A percentile compares a stretch with the other conserved stretches of the same genome.
phyloP scores from a whole-genome alignment of 1,284 basidiomycete genomes.

The Trametes sp. region DNA sequence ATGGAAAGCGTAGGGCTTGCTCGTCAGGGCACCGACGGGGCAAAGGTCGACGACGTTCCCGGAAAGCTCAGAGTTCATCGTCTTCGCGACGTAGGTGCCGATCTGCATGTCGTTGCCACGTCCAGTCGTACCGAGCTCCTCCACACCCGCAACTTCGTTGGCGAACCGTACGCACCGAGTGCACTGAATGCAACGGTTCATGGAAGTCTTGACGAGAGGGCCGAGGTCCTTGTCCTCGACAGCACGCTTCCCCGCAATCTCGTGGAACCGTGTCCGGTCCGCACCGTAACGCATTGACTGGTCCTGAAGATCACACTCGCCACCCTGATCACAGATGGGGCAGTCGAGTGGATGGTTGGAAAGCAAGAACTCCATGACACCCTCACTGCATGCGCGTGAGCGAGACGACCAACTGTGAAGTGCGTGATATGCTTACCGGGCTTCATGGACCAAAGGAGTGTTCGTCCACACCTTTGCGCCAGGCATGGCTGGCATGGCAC shows the following conservation, averaged over 20 bases:
- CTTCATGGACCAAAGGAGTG: slow-evolving; percentile 94
- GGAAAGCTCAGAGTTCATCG: slow-evolving; percentile 96
- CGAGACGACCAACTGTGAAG: not conserved
- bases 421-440: slow-evolving; percentile 61
- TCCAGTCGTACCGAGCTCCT: slow-evolving; percentile 96
- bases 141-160: slow-evolving; percentile 98
- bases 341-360: slow-evolving; percentile 98
- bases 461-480: slow-evolving; percentile 97
- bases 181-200: slow-evolving; percentile 99
- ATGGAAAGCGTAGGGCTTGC: slow-evolving; percentile 98
- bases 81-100: slow-evolving; percentile 98
- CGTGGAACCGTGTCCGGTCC: slow-evolving; percentile 97
- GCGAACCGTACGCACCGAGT: slow-evolving; percentile 99
- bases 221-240: slow-evolving; percentile 99
- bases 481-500: slow-evolving; percentile 98
- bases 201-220: slow-evolving; percentile 97
- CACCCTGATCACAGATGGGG: slow-evolving; percentile 98
- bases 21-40: slow-evolving; percentile 96
- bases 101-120: slow-evolving; percentile 99
- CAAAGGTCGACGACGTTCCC: slow-evolving; percentile 98
- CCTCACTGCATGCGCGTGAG: slow-evolving; percentile 66
- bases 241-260: slow-evolving; percentile 97
- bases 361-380: slow-evolving; percentile 99
- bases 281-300: slow-evolving; percentile 99
- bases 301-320: slow-evolving; percentile 99